Evolutionary conservation across 2,329 filamentous ascomycete species (phyloP), one percentile per base, ranked within the genome.

Genomic region (Phyllosticta paracitricarpa): DNA sequence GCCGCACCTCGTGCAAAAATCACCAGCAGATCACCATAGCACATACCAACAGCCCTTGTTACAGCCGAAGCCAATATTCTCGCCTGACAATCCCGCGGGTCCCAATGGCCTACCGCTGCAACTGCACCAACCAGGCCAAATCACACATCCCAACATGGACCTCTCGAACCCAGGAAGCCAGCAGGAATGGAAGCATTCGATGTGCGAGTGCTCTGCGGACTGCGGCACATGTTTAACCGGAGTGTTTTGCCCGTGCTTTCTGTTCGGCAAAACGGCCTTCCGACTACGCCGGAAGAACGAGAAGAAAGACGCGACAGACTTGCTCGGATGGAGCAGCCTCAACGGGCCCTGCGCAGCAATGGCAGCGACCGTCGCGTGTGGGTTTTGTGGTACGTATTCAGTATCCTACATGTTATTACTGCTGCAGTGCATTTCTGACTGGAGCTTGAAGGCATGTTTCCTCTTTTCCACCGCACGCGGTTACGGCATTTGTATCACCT

Each of bases 401-500:
- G 19, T 22, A 22, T 22, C 19, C 19, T 22, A 22, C 2, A 22
- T 22, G 19, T 22, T 22, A 22, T 22, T 22, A 22, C 19, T 22
- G 19, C 19, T 22, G 19, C 19, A 22, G 19, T 22, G 19, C 19
- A 22, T 22, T 22, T 22, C 19, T 22, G 19, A 22, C 19, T 22
- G 19, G 19, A 22, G 19, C 14, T 5, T 9, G 48, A 19, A 67
- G 67, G 68, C 63, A 52, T 76, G 7, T 72, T 75, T 52, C 74
- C 74, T 0, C 68, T 72, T 62, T 57, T 76, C 54, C 70, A 74
- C 62, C 66, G 74, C 56, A 70, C 71, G 19, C 67, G 75, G 4
- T 66, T 79, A n/a, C 69, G 78, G 5, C 73, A 72, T 24, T 63
- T 68, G 53, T 80, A 80, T 63, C 76, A 75, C n/a, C 68, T 80